These are phyloP conservation scores for Santalum album DNA, from an alignment of 164 flowering plant species.

Conservation along the genomic window DNA sequence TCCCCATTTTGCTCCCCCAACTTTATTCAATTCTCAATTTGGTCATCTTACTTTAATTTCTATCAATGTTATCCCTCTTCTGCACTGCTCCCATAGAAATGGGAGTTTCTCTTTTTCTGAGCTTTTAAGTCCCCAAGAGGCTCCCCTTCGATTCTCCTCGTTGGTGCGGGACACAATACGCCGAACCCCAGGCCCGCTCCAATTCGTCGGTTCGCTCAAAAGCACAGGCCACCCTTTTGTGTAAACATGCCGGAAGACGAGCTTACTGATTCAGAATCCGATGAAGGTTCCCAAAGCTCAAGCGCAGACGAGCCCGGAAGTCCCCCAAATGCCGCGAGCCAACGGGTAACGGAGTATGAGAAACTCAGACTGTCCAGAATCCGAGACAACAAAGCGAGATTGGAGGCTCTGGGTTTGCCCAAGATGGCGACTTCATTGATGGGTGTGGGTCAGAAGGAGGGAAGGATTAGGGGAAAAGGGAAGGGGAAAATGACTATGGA, in stretches of 20 bases:
- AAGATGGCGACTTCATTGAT: conserved; percentile 40
- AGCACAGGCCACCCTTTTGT: too few species aligned
- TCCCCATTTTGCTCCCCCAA: too few species aligned
- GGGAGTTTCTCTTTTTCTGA: too few species aligned
- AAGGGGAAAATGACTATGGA: conserved; percentile 21
- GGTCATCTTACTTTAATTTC: too few species aligned
- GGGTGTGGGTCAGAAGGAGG: conserved; percentile 22
- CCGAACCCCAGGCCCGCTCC: too few species aligned
- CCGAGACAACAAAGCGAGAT: conserved; percentile 51
- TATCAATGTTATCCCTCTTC: too few species aligned
- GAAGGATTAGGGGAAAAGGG: conserved; percentile 19
- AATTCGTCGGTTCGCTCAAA: too few species aligned
- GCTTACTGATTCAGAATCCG: conserved; percentile 20
- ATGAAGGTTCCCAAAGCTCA: conserved; percentile 12
- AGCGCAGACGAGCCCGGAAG: conserved; percentile 20
- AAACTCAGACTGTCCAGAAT: conserved; percentile 52
- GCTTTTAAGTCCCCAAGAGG: too few species aligned
- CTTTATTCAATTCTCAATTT: too few species aligned
- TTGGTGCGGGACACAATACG: too few species aligned
- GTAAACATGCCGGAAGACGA: conserved; percentile 9
- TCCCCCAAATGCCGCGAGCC: neutral
- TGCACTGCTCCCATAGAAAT: too few species aligned
- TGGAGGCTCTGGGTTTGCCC: conserved; percentile 60
- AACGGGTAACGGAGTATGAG: conserved; percentile 54
- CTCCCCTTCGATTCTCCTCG: too few species aligned